Evolutionary conservation across 345 rosid genomes (phyloP), one percentile per base, ranked within the genome.

Genomic region (Erodium maritimum): DNA sequence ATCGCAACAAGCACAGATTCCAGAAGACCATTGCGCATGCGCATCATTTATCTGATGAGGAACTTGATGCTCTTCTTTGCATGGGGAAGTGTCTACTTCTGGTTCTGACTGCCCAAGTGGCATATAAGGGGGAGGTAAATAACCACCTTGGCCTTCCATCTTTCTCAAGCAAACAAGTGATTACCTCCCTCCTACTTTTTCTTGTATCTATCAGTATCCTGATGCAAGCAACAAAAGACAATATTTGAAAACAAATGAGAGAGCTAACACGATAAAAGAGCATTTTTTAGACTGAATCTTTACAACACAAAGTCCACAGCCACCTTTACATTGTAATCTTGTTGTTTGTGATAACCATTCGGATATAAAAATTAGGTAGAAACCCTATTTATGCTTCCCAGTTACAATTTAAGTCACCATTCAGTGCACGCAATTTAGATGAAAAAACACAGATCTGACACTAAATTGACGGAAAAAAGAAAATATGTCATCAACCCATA

Each of bases 1-100:
- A 83, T 91, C 98, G 70, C 80, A 86, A 61, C 98, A 91, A 48
- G 96, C 98, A 67, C 98, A 91, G 60, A 91, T 88, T 75, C 98
- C 98, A 66, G 96, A 91, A 21, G 96, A 82, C 98, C 96, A 91
- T 24, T 69, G 87, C 13, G 37, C 71, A 17, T 69, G 76, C 50
- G 53, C 74, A 19, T 70, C 72, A 8, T 46, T 54, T 4, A 34
- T 29, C 25, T 19, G 51, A 58, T 23, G 59, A 58, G 66, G 57
- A 60, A 50, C 73, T 42, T 54, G 23, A 16, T 29, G 52, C 20
- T 61, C 75, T 25, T 71, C 81, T 56, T 52, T 55, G 34, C 10
- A 62, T 0, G 68, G 74, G 68, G 58, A 67, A 67, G 19, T 63
- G 62, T 76, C 74, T 10, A 65, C 63, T 58, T 78, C 86, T 3